Percentiles rank a stretch among this genome's conserved stretches.
These are phyloP conservation scores for Echinochloa phyllopogon DNA, from an alignment of 176 grass and related monocot genomes.

Conservation along the genomic window DNA sequence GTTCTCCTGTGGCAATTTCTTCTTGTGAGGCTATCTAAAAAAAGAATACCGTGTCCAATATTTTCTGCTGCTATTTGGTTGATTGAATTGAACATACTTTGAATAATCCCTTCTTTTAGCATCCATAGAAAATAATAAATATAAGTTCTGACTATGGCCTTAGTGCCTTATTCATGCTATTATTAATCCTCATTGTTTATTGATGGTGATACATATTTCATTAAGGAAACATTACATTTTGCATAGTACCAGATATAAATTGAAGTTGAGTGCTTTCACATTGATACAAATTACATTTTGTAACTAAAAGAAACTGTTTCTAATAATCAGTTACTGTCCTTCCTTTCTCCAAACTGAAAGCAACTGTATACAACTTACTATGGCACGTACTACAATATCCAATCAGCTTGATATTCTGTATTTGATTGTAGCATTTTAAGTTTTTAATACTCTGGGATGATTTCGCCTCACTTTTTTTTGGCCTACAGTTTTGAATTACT, in stretches of 20 bases:
- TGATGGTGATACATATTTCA: conserved; percentile 10
- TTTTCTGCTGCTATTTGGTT: conserved; percentile 23
- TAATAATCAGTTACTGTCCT: neutral
- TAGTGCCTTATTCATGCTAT: neutral
- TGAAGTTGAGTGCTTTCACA: neutral
- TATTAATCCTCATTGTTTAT: conserved; percentile 17
- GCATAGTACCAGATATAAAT: conserved; percentile 18
- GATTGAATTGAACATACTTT: conserved; percentile 18
- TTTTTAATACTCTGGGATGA: conserved; percentile 33
- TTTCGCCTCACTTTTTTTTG: conserved; percentile 2
- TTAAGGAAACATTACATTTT: conserved; percentile 14
- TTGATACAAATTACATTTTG: neutral
- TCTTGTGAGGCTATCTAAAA: neutral
- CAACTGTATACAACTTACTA: neutral
- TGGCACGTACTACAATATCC: neutral
- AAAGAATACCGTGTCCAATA: neutral
- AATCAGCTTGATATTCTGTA: neutral
- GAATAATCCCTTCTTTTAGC: neutral
- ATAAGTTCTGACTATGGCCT: neutral
- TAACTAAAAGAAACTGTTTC: neutral
- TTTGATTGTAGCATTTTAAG: neutral
- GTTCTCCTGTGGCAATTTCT: conserved; percentile 1
- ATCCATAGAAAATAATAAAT: neutral
- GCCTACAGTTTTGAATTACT: conserved; percentile 25
- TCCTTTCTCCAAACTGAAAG: neutral